These are phyloP conservation scores for Collybia mongolica DNA, from an alignment of 768 basidiomycete species.

Conservation along the genomic window DNA sequence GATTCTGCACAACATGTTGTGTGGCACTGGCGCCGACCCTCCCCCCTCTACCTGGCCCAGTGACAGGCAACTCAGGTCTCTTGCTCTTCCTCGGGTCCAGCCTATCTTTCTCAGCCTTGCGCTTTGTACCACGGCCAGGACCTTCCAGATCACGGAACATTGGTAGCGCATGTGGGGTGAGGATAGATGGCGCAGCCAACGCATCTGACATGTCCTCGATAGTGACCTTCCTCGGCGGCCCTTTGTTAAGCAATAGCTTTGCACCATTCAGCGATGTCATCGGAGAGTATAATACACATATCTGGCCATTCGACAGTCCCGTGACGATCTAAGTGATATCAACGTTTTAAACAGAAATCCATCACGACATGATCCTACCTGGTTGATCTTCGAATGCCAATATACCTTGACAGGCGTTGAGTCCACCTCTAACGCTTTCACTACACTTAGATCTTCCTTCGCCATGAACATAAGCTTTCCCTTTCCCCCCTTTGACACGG, in stretches of 20 bases:
- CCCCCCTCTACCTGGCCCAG: conserved; percentile 91
- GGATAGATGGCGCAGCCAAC: conserved; percentile 80
- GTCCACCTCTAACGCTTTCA: conserved; percentile 65
- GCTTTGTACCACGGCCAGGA: conserved; percentile 72
- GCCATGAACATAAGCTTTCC: conserved; percentile 76
- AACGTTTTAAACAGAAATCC: neutral
- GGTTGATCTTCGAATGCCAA: conserved; percentile 99
- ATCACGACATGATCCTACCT: conserved; percentile 49
- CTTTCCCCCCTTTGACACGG: conserved; percentile 60
- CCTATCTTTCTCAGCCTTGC: conserved; percentile 87
- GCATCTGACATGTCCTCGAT: conserved; percentile 90
- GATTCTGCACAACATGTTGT: conserved; percentile 93
- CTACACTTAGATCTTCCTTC: conserved; percentile 67
- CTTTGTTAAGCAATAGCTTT: conserved; percentile 84
- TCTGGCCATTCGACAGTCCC: conserved; percentile 83
- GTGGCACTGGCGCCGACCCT: conserved; percentile 96
- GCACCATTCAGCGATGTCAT: conserved; percentile 88
- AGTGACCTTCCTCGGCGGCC: conserved; percentile 78
- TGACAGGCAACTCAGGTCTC: conserved; percentile 90
- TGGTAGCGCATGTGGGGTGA: conserved; percentile 89
- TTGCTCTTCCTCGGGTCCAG: conserved; percentile 89
- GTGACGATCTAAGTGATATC: conserved; percentile 67
- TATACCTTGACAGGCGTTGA: conserved; percentile 84
- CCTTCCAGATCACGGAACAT: conserved; percentile 87
- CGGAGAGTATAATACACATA: conserved; percentile 92